phyloP scores from a whole-genome alignment of 805 yeast species.

The Barnettozyma pratensis region DNA sequence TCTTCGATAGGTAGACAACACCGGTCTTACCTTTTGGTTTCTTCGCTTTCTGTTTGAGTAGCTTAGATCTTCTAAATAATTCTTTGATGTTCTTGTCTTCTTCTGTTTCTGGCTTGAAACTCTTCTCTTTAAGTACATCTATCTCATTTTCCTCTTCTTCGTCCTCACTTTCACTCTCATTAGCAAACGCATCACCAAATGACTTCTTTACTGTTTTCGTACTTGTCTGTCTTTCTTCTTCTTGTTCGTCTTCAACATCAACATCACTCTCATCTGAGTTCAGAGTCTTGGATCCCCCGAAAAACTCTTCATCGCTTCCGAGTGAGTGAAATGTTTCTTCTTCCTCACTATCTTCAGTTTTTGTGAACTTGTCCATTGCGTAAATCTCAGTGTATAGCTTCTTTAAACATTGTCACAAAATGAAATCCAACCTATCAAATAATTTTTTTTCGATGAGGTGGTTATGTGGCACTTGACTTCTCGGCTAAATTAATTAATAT shows the following conservation, averaged over 20 bases:
- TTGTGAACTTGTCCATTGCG: constrained; percentile 19
- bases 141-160: constrained; percentile 17
- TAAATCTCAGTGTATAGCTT: background rate
- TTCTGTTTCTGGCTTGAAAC: constrained; percentile 10
- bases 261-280: constrained; percentile 27
- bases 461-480: background rate
- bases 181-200: constrained; percentile 18
- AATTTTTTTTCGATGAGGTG: background rate
- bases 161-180: constrained; percentile 15
- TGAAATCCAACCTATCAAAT: background rate
- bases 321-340: constrained; percentile 6
- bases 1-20: constrained; percentile 83
- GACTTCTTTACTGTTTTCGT: constrained; percentile 3
- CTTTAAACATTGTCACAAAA: background rate
- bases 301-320: constrained; percentile 25
- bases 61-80: constrained; percentile 51
- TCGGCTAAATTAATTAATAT: too few species aligned
- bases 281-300: constrained; percentile 5
- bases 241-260: constrained; percentile 15
- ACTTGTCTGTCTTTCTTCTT: constrained; percentile 15
- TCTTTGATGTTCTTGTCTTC: constrained; percentile 28
- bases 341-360: constrained; percentile 11
- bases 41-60: constrained; percentile 51
- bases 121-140: constrained; percentile 17
- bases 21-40: constrained; percentile 68